Base-by-base conservation (phyloP, 306 rosid species). In the Quercus ilex region DNA sequence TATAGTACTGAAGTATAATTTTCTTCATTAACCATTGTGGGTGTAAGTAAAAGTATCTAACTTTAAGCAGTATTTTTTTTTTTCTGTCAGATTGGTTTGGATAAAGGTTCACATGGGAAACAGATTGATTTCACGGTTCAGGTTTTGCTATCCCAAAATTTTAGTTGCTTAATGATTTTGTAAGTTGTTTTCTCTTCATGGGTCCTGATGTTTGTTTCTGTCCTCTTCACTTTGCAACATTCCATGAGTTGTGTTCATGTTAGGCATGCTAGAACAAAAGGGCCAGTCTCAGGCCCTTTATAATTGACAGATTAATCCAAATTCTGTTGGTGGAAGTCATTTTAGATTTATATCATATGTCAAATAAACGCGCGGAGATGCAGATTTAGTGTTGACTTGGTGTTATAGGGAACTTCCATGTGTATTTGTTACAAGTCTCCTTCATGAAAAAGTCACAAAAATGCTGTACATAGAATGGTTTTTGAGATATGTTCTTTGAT, bases 61-160 rank as follows among this genome's bases (percentile, higher is more conserved):
- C 53, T 49, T 49, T 49, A n/a, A n/a, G 53, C 68, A 11, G 33
- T 33, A 19, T 74, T 38, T 0, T 9, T 14, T 35, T 63, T 62
- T 62, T 73, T 30, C 74, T 74, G 65, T 56, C 89, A 90, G 94
- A 94, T 94, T 85, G 97, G 99, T 8, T 60, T 94, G 85, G 99
- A 94, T 93, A 94, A 89, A 82, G 91, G 99, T 85, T 90, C 97
- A 5, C 82, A 73, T 2, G 93, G 97, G 82, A 92, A 79, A 80
- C 69, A 82, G 82, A 86, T 91, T 74, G 91, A 82, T 68, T 92
- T 94, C 79, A 58, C 89, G 0, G 91, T 89, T 74, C 97, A 94
- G 95, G 97, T 94, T 74, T 73, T 55, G 58, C 56, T 74, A 53
- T 18, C 25, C 31, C 19, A 30, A 49, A 49, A 7, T 78, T 28